These are phyloP conservation scores for Penicillium dipodomyicola DNA, from an alignment of 495 filamentous ascomycete species.

Conservation along the genomic window DNA sequence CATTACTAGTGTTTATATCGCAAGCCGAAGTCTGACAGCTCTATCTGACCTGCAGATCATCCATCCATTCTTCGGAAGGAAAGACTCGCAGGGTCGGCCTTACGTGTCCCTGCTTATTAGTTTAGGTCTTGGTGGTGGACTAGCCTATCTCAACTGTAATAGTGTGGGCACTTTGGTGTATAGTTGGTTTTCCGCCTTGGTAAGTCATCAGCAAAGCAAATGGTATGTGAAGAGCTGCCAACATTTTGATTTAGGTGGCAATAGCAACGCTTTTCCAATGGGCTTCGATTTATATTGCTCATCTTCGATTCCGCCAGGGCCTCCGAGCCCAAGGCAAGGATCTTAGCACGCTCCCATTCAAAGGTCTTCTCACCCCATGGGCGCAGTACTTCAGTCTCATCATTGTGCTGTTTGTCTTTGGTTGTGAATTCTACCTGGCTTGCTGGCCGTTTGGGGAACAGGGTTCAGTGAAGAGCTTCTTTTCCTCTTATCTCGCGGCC, in stretches of 20 bases:
- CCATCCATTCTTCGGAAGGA: slow-evolving; percentile 30
- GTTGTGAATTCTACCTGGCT: slow-evolving; percentile 56
- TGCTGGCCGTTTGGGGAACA: slow-evolving; percentile 37
- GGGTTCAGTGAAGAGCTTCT: slow-evolving; percentile 29
- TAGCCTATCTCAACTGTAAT: slow-evolving; percentile 29
- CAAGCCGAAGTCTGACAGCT: slow-evolving; percentile 30
- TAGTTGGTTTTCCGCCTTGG: slow-evolving; percentile 30
- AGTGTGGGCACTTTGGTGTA: slow-evolving; percentile 26
- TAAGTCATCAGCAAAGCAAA: slow-evolving; percentile 3
- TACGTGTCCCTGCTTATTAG: slow-evolving; percentile 25
- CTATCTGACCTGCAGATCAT: slow-evolving; percentile 26
- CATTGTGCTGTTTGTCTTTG: slow-evolving; percentile 58
- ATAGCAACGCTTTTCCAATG: slow-evolving; percentile 37
- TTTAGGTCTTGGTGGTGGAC: slow-evolving; percentile 24
- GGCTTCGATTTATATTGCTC: slow-evolving; percentile 60
- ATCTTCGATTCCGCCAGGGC: slow-evolving; percentile 60
- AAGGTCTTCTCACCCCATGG: slow-evolving; percentile 56
- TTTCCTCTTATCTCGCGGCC: slow-evolving; percentile 31
- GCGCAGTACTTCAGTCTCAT: slow-evolving; percentile 56
- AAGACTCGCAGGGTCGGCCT: slow-evolving; percentile 26
- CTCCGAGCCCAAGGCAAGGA: slow-evolving; percentile 54
- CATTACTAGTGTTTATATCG: slow-evolving; percentile 31
- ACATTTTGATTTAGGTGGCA: slow-evolving; percentile 18
- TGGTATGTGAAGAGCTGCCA: background rate
- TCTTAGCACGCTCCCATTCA: slow-evolving; percentile 52